Base-by-base conservation (phyloP, 805 yeast species). In the Yarrowia osloensis region DNA sequence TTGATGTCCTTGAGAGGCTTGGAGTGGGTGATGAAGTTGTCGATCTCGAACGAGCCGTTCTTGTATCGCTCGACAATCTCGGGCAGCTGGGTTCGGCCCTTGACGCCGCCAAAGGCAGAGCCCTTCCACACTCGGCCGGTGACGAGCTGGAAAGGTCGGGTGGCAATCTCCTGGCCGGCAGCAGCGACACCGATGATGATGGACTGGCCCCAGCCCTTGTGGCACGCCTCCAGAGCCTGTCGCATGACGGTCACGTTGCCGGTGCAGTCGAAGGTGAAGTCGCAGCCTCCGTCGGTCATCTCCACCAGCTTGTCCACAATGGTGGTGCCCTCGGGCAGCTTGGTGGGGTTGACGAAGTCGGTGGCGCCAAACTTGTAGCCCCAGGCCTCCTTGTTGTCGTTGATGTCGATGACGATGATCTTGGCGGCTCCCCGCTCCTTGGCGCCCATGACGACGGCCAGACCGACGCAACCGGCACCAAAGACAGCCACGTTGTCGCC, bases 51-150 rank as follows among this genome's bases (percentile, higher is more conserved):
- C 71, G 81, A 83, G 72, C 97, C 97, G 50, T 80, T 79, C 82
- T 90, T 79, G 80, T 94, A 94, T 77, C 89, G 93, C 68, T 91
- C 88, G 68, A 95, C 97, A 68, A 93, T 83, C 22, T 87, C 91
- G 62, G 97, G 98, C 82, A 95, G 85, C 82, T 95, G 97, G 46
- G 97, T 77, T 82, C 98, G 89, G 77, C 99, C 98, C 81, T 95
- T 95, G 76, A 95, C 92, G 78, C 98, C 99, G 75, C 99, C 99
- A 74, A 91, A 95, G n/a, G 99, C 99, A 75, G 97, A 91, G 74
- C 99, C 99, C 79, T 86, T 90, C 98, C 99, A 94, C 65, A 90
- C 97, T 81, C 99, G 88, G 73, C 99, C 99, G 47, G 98, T 95
- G 71, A 95, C 98, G 79, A 95, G 86, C 83, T 94, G 98, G 90